These are phyloP conservation scores for Oenanthe sinensis DNA, from an alignment of 129 eudicot genomes.

Conservation along the genomic window DNA sequence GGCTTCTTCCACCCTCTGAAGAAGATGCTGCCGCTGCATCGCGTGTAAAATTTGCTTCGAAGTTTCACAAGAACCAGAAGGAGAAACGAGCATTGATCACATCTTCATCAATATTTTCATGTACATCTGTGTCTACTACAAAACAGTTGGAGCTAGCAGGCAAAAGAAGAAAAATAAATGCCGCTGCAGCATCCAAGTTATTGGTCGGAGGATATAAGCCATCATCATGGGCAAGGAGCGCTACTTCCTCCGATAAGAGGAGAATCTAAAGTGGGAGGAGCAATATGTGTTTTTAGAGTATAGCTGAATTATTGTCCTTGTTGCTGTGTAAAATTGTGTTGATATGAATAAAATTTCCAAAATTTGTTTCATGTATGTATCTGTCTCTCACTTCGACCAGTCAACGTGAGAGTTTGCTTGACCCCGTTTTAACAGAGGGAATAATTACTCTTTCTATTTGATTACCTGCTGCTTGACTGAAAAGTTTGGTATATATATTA, in stretches of 20 bases:
- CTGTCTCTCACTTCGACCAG: not conserved
- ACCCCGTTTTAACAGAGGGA: not conserved
- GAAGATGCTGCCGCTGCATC: slow-evolving; percentile 64
- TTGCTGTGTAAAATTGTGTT: not conserved
- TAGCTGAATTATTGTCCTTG: not conserved
- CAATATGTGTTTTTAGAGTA: not conserved
- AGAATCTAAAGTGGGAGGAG: not conserved
- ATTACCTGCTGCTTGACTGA: not conserved
- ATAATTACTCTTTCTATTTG: not conserved
- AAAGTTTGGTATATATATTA: too few relatives aligned
- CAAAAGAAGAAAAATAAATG: slow-evolving; percentile 76
- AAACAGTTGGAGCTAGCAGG: slow-evolving; percentile 54
- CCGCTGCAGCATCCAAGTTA: slow-evolving; percentile 54
- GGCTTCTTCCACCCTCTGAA: slow-evolving; percentile 67
- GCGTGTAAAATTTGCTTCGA: slow-evolving; percentile 53
- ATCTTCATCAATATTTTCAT: slow-evolving; percentile 51
- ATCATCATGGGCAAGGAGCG: slow-evolving; percentile 50
- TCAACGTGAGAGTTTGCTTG: not conserved
- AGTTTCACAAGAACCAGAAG: slow-evolving; percentile 51
- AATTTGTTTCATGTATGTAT: not conserved
- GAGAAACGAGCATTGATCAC: slow-evolving; percentile 67
- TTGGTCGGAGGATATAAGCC: slow-evolving; percentile 68
- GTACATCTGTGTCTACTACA: slow-evolving; percentile 22
- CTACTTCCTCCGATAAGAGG: slow-evolving; percentile 29
- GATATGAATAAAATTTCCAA: not conserved